Evolutionary conservation across 441 rosid genomes (phyloP), one percentile per base, ranked within the genome.

Genomic region (Arabidopsis lyrata): DNA sequence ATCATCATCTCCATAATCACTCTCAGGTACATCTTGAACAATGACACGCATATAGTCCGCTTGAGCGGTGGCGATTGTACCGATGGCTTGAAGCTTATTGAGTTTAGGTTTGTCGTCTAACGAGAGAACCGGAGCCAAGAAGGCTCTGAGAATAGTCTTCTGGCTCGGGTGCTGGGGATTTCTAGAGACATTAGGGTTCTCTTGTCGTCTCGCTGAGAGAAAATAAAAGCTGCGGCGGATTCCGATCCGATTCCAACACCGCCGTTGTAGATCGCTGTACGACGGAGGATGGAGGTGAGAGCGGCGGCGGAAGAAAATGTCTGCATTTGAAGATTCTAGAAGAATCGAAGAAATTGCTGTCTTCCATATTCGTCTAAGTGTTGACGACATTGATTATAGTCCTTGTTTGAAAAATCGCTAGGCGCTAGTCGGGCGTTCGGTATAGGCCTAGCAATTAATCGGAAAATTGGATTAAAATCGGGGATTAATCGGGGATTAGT

Each of bases 31-130:
- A 2, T 81, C 64, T 8, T 77, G 84, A 38, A 91, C 88, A 22
- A 89, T 79, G 54, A 93, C 97, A 27, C 97, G 96, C 98, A 93
- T 89, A 82, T 87, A 93, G 82, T 93, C 91, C 3, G 98, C 96
- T 74, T 91, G 97, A 22, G 97, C 86, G 5, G 97, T 85, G 47
- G 89, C 87, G 2, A 91, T 93, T 8, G 85, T 83, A 47, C 97
- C 98, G 74, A 88, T 66, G 27, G 97, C 90, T 58, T 91, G 89
- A 11, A 85, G 84, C 1, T 85, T 85, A 20, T 80, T 72, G 74
- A 93, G 90, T 3, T 77, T 10, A 5, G 85, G 87, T 8, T 38
- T 52, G 31, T 83, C 74, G 6, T 84, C 75, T 1, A 66, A 86
- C 0, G 93, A 84, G 64, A 87, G 90, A 42, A 84, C 67, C 12